Conservation (phyloP, 345 rosid genomes). For the Eucalyptus cloeziana region DNA sequence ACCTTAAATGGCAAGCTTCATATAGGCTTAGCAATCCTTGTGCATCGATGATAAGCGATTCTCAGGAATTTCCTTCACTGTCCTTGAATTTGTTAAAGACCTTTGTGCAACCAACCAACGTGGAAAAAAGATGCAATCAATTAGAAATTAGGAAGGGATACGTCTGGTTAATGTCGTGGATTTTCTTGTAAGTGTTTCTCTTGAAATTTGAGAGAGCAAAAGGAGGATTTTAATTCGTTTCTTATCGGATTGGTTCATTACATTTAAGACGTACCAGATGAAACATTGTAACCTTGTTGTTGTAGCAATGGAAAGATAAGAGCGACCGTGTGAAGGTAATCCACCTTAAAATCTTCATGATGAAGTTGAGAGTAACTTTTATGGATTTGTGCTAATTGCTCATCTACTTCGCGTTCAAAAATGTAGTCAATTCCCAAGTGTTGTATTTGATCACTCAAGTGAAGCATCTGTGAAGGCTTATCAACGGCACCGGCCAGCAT, state of each 20-base stretch:
- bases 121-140: background rate
- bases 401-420: constrained; percentile 22
- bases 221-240: background rate
- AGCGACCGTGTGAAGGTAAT: background rate
- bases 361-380: background rate
- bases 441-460: constrained; percentile 13
- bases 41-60: background rate
- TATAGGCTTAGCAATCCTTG: background rate
- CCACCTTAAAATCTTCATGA: background rate
- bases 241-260: background rate
- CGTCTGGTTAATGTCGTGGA: background rate
- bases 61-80: background rate
- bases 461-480: background rate
- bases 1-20: constrained; percentile 2
- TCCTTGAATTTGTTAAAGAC: background rate
- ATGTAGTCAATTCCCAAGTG: constrained; percentile 24
- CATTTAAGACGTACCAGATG: background rate
- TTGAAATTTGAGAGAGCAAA: background rate
- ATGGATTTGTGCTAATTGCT: background rate
- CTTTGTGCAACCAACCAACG: background rate
- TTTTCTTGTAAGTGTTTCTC: background rate
- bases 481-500: background rate
- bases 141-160: background rate
- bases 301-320: background rate
- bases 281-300: background rate